Percentiles rank a stretch among this genome's conserved stretches.
phyloP scores from a whole-genome alignment of 192 early-diverging fungal genomes.

The Backusella morwellensis region DNA sequence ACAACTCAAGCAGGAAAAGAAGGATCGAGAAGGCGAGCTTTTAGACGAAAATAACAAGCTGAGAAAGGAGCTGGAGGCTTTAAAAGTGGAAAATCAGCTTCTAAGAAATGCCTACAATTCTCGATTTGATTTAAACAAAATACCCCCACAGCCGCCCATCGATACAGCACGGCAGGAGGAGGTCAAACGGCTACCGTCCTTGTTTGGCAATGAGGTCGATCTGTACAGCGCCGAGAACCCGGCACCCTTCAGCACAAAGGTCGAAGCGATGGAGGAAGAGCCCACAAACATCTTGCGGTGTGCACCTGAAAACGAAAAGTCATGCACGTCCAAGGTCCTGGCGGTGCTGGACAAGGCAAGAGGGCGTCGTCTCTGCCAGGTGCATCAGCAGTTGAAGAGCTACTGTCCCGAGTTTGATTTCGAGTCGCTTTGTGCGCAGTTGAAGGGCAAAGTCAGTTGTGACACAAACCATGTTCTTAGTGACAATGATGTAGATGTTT shows the following conservation, averaged over 20 bases:
- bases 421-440: not conserved
- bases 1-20: slow-evolving; percentile 1
- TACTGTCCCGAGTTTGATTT: slow-evolving; percentile 11
- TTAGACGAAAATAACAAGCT: not conserved
- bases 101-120: not conserved
- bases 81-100: not conserved
- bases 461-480: not conserved
- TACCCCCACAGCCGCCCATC: not conserved
- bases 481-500: slow-evolving; percentile 8
- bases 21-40: not conserved
- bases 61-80: not conserved
- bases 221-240: not conserved
- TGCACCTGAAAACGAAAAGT: slow-evolving; percentile 6
- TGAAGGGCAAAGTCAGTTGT: not conserved
- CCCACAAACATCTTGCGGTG: not conserved
- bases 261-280: not conserved
- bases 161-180: not conserved
- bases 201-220: not conserved
- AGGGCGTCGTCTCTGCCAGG: not conserved
- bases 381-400: not conserved
- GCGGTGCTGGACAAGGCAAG: not conserved
- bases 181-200: not conserved
- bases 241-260: not conserved
- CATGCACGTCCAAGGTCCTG: not conserved
- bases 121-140: not conserved